These are phyloP conservation scores for Obelidium mucronatum DNA, from an alignment of 192 early-diverging fungal species.

Conservation along the genomic window DNA sequence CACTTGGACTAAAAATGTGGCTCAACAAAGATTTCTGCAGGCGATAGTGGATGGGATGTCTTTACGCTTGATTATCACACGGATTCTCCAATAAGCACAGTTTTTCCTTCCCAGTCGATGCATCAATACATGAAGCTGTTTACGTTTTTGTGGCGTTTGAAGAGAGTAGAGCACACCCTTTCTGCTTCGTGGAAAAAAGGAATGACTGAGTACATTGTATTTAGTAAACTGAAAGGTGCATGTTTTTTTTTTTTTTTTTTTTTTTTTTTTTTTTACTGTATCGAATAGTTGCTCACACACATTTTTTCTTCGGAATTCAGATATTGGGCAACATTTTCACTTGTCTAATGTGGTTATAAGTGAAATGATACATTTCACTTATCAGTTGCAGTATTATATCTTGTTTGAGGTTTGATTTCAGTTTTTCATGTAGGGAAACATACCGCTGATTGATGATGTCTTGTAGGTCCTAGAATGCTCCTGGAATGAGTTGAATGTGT, in stretches of 20 bases:
- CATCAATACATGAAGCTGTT: conserved; percentile 82
- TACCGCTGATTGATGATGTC: background rate
- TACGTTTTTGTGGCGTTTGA: conserved; percentile 88
- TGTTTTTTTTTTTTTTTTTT: conserved; percentile 45
- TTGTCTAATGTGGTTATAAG: conserved; percentile 70
- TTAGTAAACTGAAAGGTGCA: conserved; percentile 14
- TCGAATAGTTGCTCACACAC: background rate
- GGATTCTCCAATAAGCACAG: conserved; percentile 82
- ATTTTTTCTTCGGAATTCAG: background rate
- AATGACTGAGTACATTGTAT: conserved; percentile 55
- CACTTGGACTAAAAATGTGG: background rate
- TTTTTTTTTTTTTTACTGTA: conserved; percentile 36
- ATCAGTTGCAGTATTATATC: conserved; percentile 93
- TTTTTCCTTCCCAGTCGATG: conserved; percentile 79
- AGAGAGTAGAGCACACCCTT: conserved; percentile 84
- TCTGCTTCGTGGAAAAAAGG: conserved; percentile 78
- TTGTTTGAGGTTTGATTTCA: conserved; percentile 78
- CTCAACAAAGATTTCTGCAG: conserved; percentile 52
- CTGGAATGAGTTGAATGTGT: conserved; percentile 79
- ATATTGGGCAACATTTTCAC: conserved; percentile 54
- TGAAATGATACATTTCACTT: conserved; percentile 94
- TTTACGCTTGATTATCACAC: conserved; percentile 91
- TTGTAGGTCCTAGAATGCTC: conserved; percentile 81
- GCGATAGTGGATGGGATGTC: conserved; percentile 89
- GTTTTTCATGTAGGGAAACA: background rate